Conservation (phyloP, 2,329 filamentous ascomycete species). For the Chrysoporthe puriensis region DNA sequence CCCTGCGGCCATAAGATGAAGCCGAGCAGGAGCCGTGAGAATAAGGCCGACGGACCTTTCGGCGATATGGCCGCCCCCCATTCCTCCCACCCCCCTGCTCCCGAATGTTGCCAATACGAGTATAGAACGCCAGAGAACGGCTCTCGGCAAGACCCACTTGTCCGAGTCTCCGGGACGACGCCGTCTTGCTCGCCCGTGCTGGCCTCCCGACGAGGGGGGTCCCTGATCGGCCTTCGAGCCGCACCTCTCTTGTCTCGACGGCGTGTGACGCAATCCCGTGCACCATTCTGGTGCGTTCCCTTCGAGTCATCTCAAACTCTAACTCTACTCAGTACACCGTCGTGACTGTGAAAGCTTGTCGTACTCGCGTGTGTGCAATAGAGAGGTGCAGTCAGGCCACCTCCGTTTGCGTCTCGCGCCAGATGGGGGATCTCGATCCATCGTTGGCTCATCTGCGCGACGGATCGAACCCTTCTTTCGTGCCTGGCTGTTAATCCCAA, state of each 20-base stretch:
- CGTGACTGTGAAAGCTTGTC: no score
- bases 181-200: not conserved
- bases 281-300: not conserved
- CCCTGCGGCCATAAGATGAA: no score
- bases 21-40: not conserved
- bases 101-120: not conserved
- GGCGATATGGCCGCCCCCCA: not conserved
- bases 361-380: no score
- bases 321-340: no score
- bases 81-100: not conserved
- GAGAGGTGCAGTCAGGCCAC: not conserved
- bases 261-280: slow-evolving; percentile 3
- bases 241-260: not conserved
- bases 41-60: not conserved
- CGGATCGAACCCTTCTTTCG: not conserved
- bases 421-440: not conserved
- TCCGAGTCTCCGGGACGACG: slow-evolving; percentile 9
- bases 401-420: not conserved
- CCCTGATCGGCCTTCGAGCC: not conserved
- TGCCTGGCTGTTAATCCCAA: not conserved
- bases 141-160: slow-evolving; percentile 16
- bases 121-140: not conserved
- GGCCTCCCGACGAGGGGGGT: not conserved
- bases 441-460: not conserved
- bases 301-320: not conserved